Conservation (phyloP, 805 yeast genomes). For the Wickerhamiella siamensis region DNA sequence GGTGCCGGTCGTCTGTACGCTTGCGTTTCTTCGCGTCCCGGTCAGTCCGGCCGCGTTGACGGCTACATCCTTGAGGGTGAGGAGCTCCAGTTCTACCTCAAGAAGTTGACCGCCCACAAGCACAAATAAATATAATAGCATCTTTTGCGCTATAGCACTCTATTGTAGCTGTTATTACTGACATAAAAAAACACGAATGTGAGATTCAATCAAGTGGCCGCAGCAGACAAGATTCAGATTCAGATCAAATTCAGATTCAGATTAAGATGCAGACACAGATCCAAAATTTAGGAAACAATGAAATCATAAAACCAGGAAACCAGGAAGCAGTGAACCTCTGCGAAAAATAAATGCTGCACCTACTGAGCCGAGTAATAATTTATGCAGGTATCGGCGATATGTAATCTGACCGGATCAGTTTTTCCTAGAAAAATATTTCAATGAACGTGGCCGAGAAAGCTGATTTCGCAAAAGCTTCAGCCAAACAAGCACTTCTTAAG, state of each 20-base stretch:
- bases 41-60: slow-evolving; percentile 99
- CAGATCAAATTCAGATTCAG: too few relatives aligned
- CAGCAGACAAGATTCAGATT: too few relatives aligned
- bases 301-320: too few relatives aligned
- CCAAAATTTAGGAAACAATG: too few relatives aligned
- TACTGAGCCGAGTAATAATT: too few relatives aligned
- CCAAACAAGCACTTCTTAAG: too few relatives aligned
- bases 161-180: not conserved
- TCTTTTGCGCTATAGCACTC: slow-evolving; percentile 1
- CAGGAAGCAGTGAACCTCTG: too few relatives aligned
- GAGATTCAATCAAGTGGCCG: too few relatives aligned
- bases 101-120: slow-evolving; percentile 94
- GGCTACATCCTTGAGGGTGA: slow-evolving; percentile 99
- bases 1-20: slow-evolving; percentile 99
- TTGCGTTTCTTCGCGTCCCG: slow-evolving; percentile 97
- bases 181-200: not conserved
- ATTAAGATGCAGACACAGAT: too few relatives aligned
- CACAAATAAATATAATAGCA: slow-evolving; percentile 43
- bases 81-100: slow-evolving; percentile 99
- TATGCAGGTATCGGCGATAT: not conserved
- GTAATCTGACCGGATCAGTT: not conserved
- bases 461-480: too few relatives aligned
- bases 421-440: not conserved
- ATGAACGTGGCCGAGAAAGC: not conserved
- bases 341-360: too few relatives aligned